These are phyloP conservation scores for Colletotrichum noveboracense DNA, from an alignment of 2,329 filamentous ascomycete genomes.

Conservation along the genomic window DNA sequence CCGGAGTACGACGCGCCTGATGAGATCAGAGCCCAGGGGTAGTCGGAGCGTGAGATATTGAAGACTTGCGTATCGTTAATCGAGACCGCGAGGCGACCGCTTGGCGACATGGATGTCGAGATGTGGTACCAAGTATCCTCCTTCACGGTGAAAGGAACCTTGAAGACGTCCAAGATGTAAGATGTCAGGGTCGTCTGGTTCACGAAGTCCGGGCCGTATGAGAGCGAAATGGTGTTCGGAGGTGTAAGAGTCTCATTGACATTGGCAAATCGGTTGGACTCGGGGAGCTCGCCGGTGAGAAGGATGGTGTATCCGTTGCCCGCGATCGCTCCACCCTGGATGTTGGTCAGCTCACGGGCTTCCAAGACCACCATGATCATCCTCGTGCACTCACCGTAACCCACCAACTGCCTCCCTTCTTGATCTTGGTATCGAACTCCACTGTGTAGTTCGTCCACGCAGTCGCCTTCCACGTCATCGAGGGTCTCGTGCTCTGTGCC, in stretches of 20 bases:
- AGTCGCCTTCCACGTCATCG: slow-evolving; percentile 27
- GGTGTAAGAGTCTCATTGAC: slow-evolving; percentile 37
- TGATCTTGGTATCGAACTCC: slow-evolving; percentile 40
- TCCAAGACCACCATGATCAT: neutral
- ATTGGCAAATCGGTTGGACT: slow-evolving; percentile 25
- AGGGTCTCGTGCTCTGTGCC: slow-evolving; percentile 36
- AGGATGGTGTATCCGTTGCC: slow-evolving; percentile 14
- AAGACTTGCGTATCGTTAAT: slow-evolving; percentile 28
- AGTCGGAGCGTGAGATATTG: slow-evolving; percentile 15
- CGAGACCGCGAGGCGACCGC: slow-evolving; percentile 30
- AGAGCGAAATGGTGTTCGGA: slow-evolving; percentile 37
- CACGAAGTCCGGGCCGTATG: slow-evolving; percentile 37
- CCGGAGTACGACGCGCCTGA: neutral
- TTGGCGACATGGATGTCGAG: slow-evolving; percentile 32
- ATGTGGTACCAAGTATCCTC: slow-evolving; percentile 42
- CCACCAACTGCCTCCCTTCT: slow-evolving; percentile 42
- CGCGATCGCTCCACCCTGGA: neutral
- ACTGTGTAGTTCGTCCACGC: slow-evolving; percentile 39
- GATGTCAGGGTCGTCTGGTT: slow-evolving; percentile 38
- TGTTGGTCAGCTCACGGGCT: neutral
- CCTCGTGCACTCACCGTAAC: slow-evolving; percentile 27
- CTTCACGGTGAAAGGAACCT: slow-evolving; percentile 29
- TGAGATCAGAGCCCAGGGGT: slow-evolving; percentile 14
- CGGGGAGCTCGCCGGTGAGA: slow-evolving; percentile 12
- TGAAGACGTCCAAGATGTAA: slow-evolving; percentile 29